Conservation (phyloP, 306 rosid species). For the Macrotyloma uniflorum region DNA sequence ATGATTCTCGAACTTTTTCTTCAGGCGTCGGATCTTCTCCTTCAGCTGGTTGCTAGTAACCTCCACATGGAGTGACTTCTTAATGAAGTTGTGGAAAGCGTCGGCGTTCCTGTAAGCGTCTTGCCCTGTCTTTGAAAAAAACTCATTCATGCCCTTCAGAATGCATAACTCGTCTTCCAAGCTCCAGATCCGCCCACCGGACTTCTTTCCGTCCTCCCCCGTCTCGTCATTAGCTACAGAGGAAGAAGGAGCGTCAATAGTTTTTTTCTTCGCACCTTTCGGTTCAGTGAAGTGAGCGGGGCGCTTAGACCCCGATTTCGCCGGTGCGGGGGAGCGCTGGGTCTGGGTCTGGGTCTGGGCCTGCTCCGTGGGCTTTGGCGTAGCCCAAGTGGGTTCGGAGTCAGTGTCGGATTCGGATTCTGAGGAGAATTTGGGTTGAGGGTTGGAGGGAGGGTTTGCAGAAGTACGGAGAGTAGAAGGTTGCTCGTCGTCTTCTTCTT, state of each 20-base stretch:
- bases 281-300: not conserved
- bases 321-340: slow-evolving; percentile 27
- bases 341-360: slow-evolving; percentile 23
- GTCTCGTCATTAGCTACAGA: not conserved
- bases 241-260: not conserved
- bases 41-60: slow-evolving; percentile 43
- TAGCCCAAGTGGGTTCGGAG: too few relatives aligned
- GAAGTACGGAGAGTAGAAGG: too few relatives aligned
- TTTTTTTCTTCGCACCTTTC: slow-evolving; percentile 54
- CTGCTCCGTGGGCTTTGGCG: slow-evolving; percentile 55
- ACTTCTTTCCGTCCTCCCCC: slow-evolving; percentile 13
- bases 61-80: slow-evolving; percentile 49
- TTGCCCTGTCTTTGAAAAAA: slow-evolving; percentile 30
- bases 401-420: too few relatives aligned
- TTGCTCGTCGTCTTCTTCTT: too few relatives aligned
- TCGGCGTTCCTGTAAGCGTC: slow-evolving; percentile 37
- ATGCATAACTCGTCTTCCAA: slow-evolving; percentile 58
- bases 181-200: slow-evolving; percentile 50
- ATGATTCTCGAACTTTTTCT: slow-evolving; percentile 51
- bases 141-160: slow-evolving; percentile 54
- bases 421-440: too few relatives aligned
- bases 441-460: too few relatives aligned
- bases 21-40: slow-evolving; percentile 63
- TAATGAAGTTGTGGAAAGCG: slow-evolving; percentile 52
- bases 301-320: slow-evolving; percentile 49